Evolutionary conservation across 2,329 filamentous ascomycete genomes (phyloP), one percentile per base, ranked within the genome.

Genomic region (Pseudogymnoascus sp.): DNA sequence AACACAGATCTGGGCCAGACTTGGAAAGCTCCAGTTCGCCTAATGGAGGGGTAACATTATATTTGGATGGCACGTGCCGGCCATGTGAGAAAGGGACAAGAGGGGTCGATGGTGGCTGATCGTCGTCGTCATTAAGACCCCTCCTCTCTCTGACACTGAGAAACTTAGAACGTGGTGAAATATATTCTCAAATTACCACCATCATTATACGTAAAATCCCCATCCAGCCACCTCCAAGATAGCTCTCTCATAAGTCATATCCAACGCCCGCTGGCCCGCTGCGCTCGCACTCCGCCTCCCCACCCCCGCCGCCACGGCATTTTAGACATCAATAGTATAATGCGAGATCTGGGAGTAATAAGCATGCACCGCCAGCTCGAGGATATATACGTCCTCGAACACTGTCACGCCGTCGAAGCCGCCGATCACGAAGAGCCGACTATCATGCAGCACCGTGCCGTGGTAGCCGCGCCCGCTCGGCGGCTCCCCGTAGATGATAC

Each of bases 331-430:
- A 66, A 88, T 87, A 37, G 77, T 83, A 65, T 88, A 88, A 71
- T 88, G 84, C 69, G 83, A 86, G 68, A 88, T 88, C 72, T 88
- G 85, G 63, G 84, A 86, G 68, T 87, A 88, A 69, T 88, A 88
- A 35, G 84, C 81, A 71, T 87, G 84, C 9, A 88, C 83, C 2
- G 83, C 85, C 66, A 88, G 73, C 73, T 88, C 85, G 59, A 88
- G 72, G 5, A 86, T 77, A 76, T 80, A 83, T 15, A 86, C 84
- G 63, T 88, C 85, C 34, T 80, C 79, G 75, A 86, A 88, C 21
- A 88, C 84, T 69, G 85, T 82, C 61, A 74, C 77, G 58, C 84
- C 85, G 70, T 88, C 85, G 65, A 87, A 88, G 0, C 85, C 85
- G 15, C 85, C 85, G 60, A 88, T 81, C 35, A 85, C 72, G 37